Evolutionary conservation across 129 eudicot species (phyloP), one percentile per base, ranked within the genome.

Genomic region (Erigeron canadensis): DNA sequence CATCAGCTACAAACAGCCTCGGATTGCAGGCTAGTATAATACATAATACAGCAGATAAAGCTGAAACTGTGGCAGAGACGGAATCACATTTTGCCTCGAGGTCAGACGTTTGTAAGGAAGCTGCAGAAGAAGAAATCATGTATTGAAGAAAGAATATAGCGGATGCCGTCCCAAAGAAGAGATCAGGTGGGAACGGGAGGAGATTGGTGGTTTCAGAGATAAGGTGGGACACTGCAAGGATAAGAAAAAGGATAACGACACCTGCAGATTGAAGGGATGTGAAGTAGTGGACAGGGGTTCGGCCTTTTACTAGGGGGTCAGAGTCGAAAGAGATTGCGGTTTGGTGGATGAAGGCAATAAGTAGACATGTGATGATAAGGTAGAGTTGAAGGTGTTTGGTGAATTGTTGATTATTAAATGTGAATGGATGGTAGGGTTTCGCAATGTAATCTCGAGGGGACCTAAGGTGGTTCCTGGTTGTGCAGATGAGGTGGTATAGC

Each of bases 241-340:
- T 17, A 48, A 89, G 76, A 73, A 93, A 93, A 79, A 80, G 86
- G 81, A 82, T 62, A 48, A 81, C 7, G 48, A 93, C 82, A 72
- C 85, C 86, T 63, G 96, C 83, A 48, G 85, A 67, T 42, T 89
- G 98, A 67, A 94, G 97, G 47, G 98, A 89, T 40, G 79, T 84
- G 86, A 90, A 84, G 45, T 42, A 84, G 81, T 89, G 90, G 60
- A 89, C 96, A 34, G 96, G 91, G 58, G 97, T 81, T 22, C 78
- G 84, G 70, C 96, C 96, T 22, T 79, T 82, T 70, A 94, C 87
- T 63, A 94, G 85, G 13, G 95, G 93, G 66, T 94, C 97, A 51
- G 96, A 42, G 64, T 77, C 68, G 44, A 86, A 15, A 7, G 98
- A 87, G 76, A 80, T 34, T 45, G 83, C n/a, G 51, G 81, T 69